These are phyloP conservation scores for Apiotrichum porosum DNA, from an alignment of 1,284 basidiomycete species.

Conservation along the genomic window DNA sequence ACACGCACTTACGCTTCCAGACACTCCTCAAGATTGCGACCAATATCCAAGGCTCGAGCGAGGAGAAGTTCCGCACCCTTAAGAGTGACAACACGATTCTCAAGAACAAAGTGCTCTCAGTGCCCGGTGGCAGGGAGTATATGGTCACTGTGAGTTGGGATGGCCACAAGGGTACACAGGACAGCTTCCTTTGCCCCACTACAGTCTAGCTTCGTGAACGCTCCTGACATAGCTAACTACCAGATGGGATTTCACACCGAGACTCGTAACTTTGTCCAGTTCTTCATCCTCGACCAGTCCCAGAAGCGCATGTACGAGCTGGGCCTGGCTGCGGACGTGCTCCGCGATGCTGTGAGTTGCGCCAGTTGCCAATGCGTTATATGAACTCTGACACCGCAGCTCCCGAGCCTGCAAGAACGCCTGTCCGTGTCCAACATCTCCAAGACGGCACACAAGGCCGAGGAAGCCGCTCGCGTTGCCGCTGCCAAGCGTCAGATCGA, in stretches of 20 bases:
- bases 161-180: too few relatives aligned
- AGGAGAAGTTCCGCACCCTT: slow-evolving; percentile 37
- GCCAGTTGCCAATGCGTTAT: neutral
- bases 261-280: slow-evolving; percentile 29
- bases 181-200: neutral
- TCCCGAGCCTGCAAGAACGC: slow-evolving; percentile 20
- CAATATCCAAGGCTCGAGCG: slow-evolving; percentile 35
- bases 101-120: slow-evolving; percentile 36
- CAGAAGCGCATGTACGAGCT: slow-evolving; percentile 36
- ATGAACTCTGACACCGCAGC: slow-evolving; percentile 14
- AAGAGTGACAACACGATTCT: slow-evolving; percentile 34
- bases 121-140: slow-evolving; percentile 41
- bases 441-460: slow-evolving; percentile 16
- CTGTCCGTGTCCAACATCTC: slow-evolving; percentile 9
- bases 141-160: slow-evolving; percentile 37
- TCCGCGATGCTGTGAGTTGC: slow-evolving; percentile 34
- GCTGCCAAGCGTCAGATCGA: slow-evolving; percentile 36
- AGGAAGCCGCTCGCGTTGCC: slow-evolving; percentile 30
- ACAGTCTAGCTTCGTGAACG: neutral
- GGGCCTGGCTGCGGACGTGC: slow-evolving; percentile 27
- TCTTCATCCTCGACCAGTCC: slow-evolving; percentile 30
- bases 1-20: slow-evolving; percentile 19
- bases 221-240: neutral
- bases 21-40: slow-evolving; percentile 42
- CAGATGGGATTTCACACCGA: slow-evolving; percentile 44